Evolutionary conservation across 2,329 filamentous ascomycete species (phyloP), one percentile per base, ranked within the genome.

Genomic region (Pseudogymnoascus verrucosus): DNA sequence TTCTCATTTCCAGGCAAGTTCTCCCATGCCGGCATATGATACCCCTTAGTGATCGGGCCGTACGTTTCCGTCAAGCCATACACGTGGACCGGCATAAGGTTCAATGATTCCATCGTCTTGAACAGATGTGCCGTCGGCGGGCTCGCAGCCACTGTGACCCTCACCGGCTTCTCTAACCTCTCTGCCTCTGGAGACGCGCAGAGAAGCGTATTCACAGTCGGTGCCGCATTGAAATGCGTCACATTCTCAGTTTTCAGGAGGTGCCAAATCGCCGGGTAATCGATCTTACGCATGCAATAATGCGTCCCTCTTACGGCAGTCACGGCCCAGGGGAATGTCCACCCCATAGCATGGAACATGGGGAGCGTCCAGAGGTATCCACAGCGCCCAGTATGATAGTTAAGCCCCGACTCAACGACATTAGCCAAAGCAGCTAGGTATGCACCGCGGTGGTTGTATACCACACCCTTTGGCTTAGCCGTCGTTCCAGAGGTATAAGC

Each of bases 401-500:
- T 96, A 47, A 99, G 80, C 0, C 90, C 90, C 0, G 90, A 91
- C 74, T 99, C 95, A 64, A 98, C 85, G 0, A 98, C 80, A 74
- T 98, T 98, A 10, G 80, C 93, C 68, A 97, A 72, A 0, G 91
- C 82, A 0, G 91, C 93, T 11, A 99, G 81, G 72, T 98, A 99
- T 6, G 86, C 86, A 3, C 93, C 90, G 57, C 95, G 84, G 74
- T 98, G 91, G 1, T 91, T 97, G 72, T 89, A 97, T 63, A 96
- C 87, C 2, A 97, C 93, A 4, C 95, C 95, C 75, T 99, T 98
- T 1, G 95, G 95, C 31, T 84, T 82, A 0, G 93, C 92, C 0
- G 95, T 98, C 0, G 95, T 98, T 3, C 93, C 93, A 28, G 89
- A 95, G 0, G 95, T 99, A 74, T 98, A 98, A 1, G 93, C 91